Conservation (phyloP, 2,329 filamentous ascomycete genomes). For the Diaporthe humulicola region DNA sequence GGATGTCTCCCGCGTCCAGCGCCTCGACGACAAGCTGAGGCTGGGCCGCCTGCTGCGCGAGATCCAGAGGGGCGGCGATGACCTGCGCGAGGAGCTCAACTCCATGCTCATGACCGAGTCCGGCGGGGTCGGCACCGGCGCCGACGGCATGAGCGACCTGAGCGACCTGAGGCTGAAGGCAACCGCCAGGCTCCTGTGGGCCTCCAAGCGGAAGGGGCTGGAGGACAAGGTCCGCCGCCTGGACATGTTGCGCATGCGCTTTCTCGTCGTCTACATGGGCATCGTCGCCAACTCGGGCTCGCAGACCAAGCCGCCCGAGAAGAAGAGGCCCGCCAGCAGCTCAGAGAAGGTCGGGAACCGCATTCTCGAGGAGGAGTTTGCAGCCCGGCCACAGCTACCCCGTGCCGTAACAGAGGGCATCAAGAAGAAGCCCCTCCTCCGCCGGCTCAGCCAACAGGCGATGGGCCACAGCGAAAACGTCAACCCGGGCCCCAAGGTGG, state of each 20-base stretch:
- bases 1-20: slow-evolving; percentile 69
- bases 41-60: slow-evolving; percentile 70
- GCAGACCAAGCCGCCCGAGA: slow-evolving; percentile 52
- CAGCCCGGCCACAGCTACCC: slow-evolving; percentile 52
- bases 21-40: slow-evolving; percentile 73
- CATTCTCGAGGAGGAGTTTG: slow-evolving; percentile 44
- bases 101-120: slow-evolving; percentile 62
- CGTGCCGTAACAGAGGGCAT: slow-evolving; percentile 59
- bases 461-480: slow-evolving; percentile 67
- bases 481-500: slow-evolving; percentile 61
- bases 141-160: slow-evolving; percentile 39
- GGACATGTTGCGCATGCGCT: slow-evolving; percentile 74
- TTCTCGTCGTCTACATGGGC: slow-evolving; percentile 74
- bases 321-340: slow-evolving; percentile 43
- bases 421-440: slow-evolving; percentile 61
- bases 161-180: slow-evolving; percentile 55
- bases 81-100: slow-evolving; percentile 72
- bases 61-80: slow-evolving; percentile 72
- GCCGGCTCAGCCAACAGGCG: slow-evolving; percentile 66
- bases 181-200: slow-evolving; percentile 70
- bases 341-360: slow-evolving; percentile 47
- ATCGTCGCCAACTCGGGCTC: slow-evolving; percentile 61
- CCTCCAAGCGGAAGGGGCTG: slow-evolving; percentile 64
- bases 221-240: slow-evolving; percentile 71
- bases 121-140: slow-evolving; percentile 49